Percentiles rank a stretch among this genome's conserved stretches.
Conservation (phyloP, 164 flowering plant species). For the Berberis vulgaris region DNA sequence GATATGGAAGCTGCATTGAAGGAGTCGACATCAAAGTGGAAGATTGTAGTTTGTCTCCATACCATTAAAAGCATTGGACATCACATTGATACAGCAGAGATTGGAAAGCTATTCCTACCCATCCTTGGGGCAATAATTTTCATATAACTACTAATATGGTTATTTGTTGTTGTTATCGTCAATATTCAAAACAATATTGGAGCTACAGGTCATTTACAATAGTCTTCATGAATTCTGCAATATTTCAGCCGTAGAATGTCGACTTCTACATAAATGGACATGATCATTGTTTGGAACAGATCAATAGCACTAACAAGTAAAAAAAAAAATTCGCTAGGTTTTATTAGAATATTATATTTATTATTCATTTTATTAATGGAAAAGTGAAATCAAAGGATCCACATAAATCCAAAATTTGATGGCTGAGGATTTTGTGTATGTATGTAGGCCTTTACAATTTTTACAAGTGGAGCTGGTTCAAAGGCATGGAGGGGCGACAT, state of each 20-base stretch:
- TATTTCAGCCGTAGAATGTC: slow-evolving; percentile 38
- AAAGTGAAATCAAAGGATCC: no score
- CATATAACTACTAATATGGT: no score
- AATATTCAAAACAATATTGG: not conserved
- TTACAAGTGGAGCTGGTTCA: slow-evolving; percentile 78
- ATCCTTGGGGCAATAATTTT: slow-evolving; percentile 39
- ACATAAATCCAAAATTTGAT: not conserved
- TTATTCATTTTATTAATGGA: no score
- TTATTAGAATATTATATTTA: no score
- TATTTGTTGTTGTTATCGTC: not conserved
- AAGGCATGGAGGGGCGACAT: slow-evolving; percentile 66
- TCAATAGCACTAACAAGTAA: slow-evolving; percentile 36
- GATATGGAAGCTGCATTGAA: slow-evolving; percentile 45
- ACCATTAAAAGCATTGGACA: slow-evolving; percentile 47
- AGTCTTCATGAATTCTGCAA: not conserved
- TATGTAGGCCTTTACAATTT: slow-evolving; percentile 44
- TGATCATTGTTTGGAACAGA: slow-evolving; percentile 66
- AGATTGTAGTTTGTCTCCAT: slow-evolving; percentile 68
- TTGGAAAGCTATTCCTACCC: slow-evolving; percentile 36
- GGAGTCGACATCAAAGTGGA: slow-evolving; percentile 56
- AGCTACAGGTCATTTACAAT: not conserved
- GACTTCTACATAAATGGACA: slow-evolving; percentile 74
- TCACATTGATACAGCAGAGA: slow-evolving; percentile 52
- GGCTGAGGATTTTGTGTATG: not conserved
- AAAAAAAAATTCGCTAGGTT: not conserved